Percentiles rank a stretch among this genome's conserved stretches.
These are phyloP conservation scores for Nissolia schottii DNA, from an alignment of 306 rosid genomes.

Conservation along the genomic window DNA sequence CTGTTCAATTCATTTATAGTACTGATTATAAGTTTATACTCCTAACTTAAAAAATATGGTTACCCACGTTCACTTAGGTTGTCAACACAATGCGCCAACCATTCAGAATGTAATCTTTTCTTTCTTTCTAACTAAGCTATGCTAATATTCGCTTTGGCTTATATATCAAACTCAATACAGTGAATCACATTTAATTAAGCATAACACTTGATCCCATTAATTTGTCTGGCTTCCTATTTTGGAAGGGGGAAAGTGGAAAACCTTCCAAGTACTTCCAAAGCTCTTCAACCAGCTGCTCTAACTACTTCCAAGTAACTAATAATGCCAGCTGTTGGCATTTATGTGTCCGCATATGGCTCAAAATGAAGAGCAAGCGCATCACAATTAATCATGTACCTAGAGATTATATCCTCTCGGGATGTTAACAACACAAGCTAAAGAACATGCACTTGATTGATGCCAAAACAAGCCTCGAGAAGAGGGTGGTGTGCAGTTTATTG, in stretches of 20 bases:
- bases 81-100: not conserved
- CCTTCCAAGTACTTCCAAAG: too few species aligned
- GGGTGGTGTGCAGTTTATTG: not conserved
- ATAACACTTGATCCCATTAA: not conserved
- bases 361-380: not conserved
- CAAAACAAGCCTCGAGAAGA: conserved; percentile 15
- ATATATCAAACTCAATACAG: not conserved
- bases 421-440: not conserved
- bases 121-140: not conserved
- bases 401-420: conserved; percentile 32
- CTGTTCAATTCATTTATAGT: not conserved
- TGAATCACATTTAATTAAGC: conserved; percentile 17
- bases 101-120: not conserved
- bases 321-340: conserved; percentile 14
- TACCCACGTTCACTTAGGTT: conserved; percentile 12
- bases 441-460: conserved; percentile 25
- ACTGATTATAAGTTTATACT: not conserved
- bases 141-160: not conserved
- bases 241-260: not conserved
- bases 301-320: too few species aligned
- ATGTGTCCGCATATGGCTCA: not conserved
- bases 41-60: not conserved
- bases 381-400: conserved; percentile 14
- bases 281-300: not conserved
- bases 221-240: not conserved